Percentiles rank a stretch among this genome's conserved stretches.
Conservation (phyloP, 2,329 filamentous ascomycete genomes). For the Cercospora janseana region DNA sequence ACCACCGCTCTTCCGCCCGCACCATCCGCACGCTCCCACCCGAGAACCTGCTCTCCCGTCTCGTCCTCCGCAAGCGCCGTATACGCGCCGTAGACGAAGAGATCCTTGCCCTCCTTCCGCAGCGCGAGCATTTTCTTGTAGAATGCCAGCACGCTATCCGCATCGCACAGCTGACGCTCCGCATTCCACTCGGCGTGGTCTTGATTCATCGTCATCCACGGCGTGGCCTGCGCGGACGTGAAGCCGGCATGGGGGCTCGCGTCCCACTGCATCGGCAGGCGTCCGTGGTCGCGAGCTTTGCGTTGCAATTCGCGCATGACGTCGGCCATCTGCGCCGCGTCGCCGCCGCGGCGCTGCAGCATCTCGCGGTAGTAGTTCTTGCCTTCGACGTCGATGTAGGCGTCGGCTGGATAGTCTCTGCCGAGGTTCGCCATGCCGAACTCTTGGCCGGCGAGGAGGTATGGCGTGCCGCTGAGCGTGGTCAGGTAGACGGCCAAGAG, state of each 20-base stretch:
- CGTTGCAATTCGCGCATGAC: slow-evolving; percentile 14
- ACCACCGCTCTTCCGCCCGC: slow-evolving; percentile 26
- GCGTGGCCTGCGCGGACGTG: slow-evolving; percentile 38
- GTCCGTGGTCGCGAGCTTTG: slow-evolving; percentile 45
- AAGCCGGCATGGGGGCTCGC: slow-evolving; percentile 58
- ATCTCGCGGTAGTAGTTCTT: slow-evolving; percentile 53
- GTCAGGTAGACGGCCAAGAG: slow-evolving; percentile 44
- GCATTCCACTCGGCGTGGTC: slow-evolving; percentile 21
- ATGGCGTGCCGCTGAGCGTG: slow-evolving; percentile 48
- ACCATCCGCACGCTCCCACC: slow-evolving; percentile 5
- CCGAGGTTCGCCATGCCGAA: slow-evolving; percentile 58
- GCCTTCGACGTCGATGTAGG: slow-evolving; percentile 54
- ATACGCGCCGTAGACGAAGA: slow-evolving; percentile 29
- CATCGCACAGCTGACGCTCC: slow-evolving; percentile 46
- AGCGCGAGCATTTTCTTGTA: slow-evolving; percentile 48
- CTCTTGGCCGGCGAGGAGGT: slow-evolving; percentile 65
- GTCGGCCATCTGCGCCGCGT: slow-evolving; percentile 11
- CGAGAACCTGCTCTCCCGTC: slow-evolving; percentile 31
- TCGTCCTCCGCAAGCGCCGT: slow-evolving; percentile 21
- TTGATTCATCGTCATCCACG: slow-evolving; percentile 24
- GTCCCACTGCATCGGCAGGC: slow-evolving; percentile 68
- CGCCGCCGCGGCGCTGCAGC: slow-evolving; percentile 32
- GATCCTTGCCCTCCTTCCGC: slow-evolving; percentile 24
- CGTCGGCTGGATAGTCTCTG: slow-evolving; percentile 42
- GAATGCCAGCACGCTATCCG: slow-evolving; percentile 56